Conservation (phyloP, 768 basidiomycete genomes). For the Kwoniella dejecticola region DNA sequence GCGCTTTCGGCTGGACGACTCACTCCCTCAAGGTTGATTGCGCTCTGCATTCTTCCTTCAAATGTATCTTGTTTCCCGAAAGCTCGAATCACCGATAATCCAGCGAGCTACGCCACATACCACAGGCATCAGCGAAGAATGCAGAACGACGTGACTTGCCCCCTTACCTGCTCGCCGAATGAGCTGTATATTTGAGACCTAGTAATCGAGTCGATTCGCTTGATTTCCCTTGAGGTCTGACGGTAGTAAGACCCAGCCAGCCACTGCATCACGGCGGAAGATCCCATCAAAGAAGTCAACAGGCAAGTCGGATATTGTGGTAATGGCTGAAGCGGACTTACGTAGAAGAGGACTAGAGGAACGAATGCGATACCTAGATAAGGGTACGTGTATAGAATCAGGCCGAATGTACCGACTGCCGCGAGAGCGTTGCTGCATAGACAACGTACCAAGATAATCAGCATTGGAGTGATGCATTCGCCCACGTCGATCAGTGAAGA, state of each 20-base stretch:
- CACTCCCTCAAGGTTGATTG: conserved; percentile 36
- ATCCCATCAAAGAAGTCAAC: no score
- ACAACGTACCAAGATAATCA: background rate
- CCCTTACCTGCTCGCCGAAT: conserved; percentile 39
- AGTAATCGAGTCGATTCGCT: conserved; percentile 40
- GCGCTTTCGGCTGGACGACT: no score
- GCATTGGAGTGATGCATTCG: background rate
- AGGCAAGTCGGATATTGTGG: no score
- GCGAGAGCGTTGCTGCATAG: conserved; percentile 19
- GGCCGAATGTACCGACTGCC: conserved; percentile 38
- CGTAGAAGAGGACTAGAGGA: conserved; percentile 34
- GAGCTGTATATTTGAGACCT: conserved; percentile 41
- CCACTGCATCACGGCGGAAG: conserved; percentile 9
- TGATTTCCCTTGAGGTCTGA: conserved; percentile 36
- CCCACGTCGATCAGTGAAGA: background rate
- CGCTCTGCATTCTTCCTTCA: conserved; percentile 24
- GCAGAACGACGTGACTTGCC: background rate
- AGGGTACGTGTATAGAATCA: conserved; percentile 46
- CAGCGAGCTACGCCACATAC: conserved; percentile 16
- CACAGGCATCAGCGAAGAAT: no score
- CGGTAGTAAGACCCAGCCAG: conserved; percentile 36
- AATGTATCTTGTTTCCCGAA: conserved; percentile 33
- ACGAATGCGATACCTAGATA: conserved; percentile 40
- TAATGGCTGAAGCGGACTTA: no score
- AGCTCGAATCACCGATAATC: conserved; percentile 41